phyloP scores from a whole-genome alignment of 441 rosid genomes.

The Gossypium lobatum region DNA sequence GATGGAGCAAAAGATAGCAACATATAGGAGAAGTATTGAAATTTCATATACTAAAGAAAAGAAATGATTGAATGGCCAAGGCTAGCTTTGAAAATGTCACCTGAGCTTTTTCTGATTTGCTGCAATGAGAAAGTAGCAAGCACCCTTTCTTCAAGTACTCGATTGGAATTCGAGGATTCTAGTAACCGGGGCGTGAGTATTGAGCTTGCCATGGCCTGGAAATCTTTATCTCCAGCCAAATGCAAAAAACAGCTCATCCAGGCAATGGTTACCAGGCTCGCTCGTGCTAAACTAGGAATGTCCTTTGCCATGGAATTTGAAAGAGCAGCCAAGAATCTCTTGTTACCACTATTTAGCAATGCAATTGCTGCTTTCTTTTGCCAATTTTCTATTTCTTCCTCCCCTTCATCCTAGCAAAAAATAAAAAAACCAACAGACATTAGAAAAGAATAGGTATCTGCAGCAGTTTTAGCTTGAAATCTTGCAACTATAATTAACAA shows the following conservation, averaged over 20 bases:
- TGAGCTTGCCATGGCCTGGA: constrained; percentile 20
- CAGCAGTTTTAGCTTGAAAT: background rate
- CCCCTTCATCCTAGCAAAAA: constrained; percentile 32
- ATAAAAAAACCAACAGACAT: background rate
- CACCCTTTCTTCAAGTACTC: constrained; percentile 20
- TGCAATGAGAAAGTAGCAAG: constrained; percentile 25
- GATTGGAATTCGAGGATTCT: constrained; percentile 21
- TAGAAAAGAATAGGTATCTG: background rate
- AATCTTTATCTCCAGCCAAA: constrained; percentile 15
- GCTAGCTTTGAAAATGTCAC: constrained; percentile 16
- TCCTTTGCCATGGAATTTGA: constrained; percentile 42
- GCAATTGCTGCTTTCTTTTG: constrained; percentile 35
- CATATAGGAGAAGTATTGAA: background rate
- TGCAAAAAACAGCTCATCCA: constrained; percentile 41
- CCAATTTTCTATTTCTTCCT: constrained; percentile 44
- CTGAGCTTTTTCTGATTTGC: constrained; percentile 30
- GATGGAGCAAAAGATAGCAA: background rate
- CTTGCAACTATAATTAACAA: background rate
- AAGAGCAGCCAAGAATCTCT: constrained; percentile 37
- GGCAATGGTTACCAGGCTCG: constrained; percentile 43
- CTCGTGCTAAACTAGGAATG: constrained; percentile 37
- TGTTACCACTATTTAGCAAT: constrained; percentile 33
- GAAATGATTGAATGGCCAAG: background rate
- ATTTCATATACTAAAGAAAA: background rate
- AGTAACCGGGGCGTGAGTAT: constrained; percentile 14